A percentile compares a stretch with the other conserved stretches of the same genome.
Conservation (phyloP, 495 filamentous ascomycete species). For the Penicillium ochrochloron region DNA sequence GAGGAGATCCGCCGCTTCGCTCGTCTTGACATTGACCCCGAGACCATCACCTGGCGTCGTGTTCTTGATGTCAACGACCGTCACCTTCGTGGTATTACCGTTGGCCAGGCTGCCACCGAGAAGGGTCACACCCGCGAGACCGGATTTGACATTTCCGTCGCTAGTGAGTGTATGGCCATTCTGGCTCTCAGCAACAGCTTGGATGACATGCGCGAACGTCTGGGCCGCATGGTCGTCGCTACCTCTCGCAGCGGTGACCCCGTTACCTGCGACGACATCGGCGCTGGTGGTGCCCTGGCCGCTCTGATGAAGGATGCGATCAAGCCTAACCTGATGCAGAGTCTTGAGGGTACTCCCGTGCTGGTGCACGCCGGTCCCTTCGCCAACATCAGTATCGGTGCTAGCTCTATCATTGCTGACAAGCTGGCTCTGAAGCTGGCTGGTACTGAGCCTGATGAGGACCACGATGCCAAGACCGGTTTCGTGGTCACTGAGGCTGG, state of each 20-base stretch:
- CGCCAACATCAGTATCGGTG: conserved; percentile 97
- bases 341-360: conserved; percentile 93
- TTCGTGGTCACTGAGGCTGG: conserved; percentile 98
- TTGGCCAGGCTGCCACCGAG: conserved; percentile 87
- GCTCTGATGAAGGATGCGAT: conserved; percentile 98
- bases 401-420: conserved; percentile 92
- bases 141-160: conserved; percentile 96
- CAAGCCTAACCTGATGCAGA: conserved; percentile 99
- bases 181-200: conserved; percentile 89
- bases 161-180: conserved; percentile 98
- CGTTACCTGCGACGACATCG: conserved; percentile 94
- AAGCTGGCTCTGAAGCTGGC: conserved; percentile 94
- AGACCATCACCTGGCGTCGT: conserved; percentile 95
- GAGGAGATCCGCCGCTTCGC: conserved; percentile 90
- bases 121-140: conserved; percentile 84
- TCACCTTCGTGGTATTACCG: conserved; percentile 83
- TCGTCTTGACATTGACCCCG: conserved; percentile 91
- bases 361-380: conserved; percentile 98
- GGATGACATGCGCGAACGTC: conserved; percentile 87
- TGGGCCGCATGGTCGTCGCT: conserved; percentile 96
- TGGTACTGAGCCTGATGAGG: conserved; percentile 93
- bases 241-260: conserved; percentile 84
- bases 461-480: conserved; percentile 80
- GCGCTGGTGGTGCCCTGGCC: conserved; percentile 87
- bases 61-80: conserved; percentile 97